These are phyloP conservation scores for Colletotrichum somersetense DNA, from an alignment of 2,329 filamentous ascomycete species.

Conservation along the genomic window DNA sequence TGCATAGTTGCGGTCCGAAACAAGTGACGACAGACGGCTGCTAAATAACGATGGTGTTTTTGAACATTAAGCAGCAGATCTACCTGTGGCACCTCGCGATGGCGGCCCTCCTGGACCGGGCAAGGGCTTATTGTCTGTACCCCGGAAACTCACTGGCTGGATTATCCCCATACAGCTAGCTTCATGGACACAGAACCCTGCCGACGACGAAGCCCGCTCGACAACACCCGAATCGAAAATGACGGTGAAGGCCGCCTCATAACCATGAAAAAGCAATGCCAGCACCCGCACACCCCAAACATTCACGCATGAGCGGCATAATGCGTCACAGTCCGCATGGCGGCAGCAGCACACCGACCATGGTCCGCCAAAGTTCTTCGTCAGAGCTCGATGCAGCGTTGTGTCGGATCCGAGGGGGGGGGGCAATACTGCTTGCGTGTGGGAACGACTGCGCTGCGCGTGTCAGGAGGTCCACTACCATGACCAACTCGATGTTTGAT, in stretches of 20 bases:
- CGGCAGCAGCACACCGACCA: constrained; percentile 14
- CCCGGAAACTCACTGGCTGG: constrained; percentile 11
- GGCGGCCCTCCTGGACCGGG: not conserved
- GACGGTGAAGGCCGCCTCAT: constrained; percentile 25
- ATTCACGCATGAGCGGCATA: constrained; percentile 11
- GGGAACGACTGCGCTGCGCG: not conserved
- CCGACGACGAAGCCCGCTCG: constrained; percentile 4
- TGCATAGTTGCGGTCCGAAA: constrained; percentile 13
- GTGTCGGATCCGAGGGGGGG: constrained; percentile 8
- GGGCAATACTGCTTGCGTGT: constrained; percentile 1
- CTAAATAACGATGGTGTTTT: not conserved
- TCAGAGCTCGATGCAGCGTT: constrained; percentile 18
- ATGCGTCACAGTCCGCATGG: not conserved
- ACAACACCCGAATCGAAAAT: constrained; percentile 1
- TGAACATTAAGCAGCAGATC: constrained; percentile 1
- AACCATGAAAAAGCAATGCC: not conserved
- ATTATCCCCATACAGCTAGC: constrained; percentile 15
- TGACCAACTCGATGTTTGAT: constrained; percentile 6
- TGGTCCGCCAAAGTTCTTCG: constrained; percentile 20
- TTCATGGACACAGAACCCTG: constrained; percentile 16
- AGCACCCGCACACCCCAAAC: constrained; percentile 17
- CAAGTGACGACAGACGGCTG: constrained; percentile 15
- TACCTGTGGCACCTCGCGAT: constrained; percentile 2
- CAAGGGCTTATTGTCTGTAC: not conserved
- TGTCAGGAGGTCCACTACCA: constrained; percentile 5